Conservation (phyloP, 257 asterid species). For the Eucommia ulmoides region DNA sequence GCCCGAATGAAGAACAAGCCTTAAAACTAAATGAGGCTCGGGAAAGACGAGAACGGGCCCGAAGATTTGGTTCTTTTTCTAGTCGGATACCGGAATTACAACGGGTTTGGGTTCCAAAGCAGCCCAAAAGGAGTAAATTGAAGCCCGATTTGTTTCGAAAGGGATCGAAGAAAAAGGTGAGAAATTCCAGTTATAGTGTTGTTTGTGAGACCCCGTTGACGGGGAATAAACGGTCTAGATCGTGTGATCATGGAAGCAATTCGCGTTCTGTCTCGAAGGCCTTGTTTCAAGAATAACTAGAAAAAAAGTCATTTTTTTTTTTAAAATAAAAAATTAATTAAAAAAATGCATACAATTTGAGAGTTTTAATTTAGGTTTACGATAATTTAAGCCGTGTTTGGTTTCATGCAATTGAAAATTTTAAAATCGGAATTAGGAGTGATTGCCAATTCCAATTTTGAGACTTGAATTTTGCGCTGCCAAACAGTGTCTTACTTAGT, state of each 20-base stretch:
- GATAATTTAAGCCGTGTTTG: too few species aligned
- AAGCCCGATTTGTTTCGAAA: conserved; percentile 34
- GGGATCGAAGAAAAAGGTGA: conserved; percentile 40
- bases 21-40: conserved; percentile 66
- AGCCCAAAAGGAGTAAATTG: conserved; percentile 28
- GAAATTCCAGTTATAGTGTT: conserved; percentile 25
- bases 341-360: too few species aligned
- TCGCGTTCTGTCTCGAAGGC: neutral
- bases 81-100: conserved; percentile 64
- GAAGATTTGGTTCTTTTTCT: conserved; percentile 35
- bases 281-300: neutral
- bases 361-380: too few species aligned
- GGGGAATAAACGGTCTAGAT: conserved; percentile 28
- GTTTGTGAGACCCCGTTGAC: conserved; percentile 75
- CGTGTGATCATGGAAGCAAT: neutral
- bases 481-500: too few species aligned
- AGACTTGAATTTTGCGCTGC: too few species aligned
- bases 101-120: conserved; percentile 89
- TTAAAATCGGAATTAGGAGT: too few species aligned
- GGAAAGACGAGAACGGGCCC: conserved; percentile 58
- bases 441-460: too few species aligned
- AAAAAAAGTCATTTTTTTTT: too few species aligned
- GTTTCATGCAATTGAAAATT: too few species aligned
- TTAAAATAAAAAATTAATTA: too few species aligned
- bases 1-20: conserved; percentile 34